A percentile compares a stretch with the other conserved stretches of the same genome.
Evolutionary conservation across 2,329 filamentous ascomycete genomes (phyloP).

Genomic region (Septoria petroselini): DNA sequence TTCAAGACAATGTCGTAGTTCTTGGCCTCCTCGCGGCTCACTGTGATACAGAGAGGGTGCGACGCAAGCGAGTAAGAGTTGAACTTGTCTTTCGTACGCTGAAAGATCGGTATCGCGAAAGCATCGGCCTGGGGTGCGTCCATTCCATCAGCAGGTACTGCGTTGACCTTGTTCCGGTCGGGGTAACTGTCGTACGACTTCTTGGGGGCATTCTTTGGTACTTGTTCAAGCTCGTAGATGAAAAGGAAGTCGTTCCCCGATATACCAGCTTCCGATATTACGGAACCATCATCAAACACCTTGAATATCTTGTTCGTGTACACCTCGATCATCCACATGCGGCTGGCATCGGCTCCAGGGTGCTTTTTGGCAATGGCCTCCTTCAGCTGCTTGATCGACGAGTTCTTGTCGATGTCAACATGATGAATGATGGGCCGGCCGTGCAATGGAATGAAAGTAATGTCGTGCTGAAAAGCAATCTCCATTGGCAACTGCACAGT

Average conservation of each 20-base stretch:
- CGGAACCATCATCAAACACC: conserved; percentile 67
- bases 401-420: conserved; percentile 77
- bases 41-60: conserved; percentile 62
- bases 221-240: conserved; percentile 73
- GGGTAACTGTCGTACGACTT: conserved; percentile 46
- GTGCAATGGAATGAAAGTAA: conserved; percentile 75
- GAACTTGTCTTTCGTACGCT: conserved; percentile 51
- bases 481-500: conserved; percentile 87
- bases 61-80: conserved; percentile 39
- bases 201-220: conserved; percentile 72
- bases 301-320: conserved; percentile 85
- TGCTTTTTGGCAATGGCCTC: conserved; percentile 57
- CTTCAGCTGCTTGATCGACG: conserved; percentile 66
- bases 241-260: conserved; percentile 59
- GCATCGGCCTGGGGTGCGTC: conserved; percentile 62
- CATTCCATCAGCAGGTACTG: conserved; percentile 48
- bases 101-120: conserved; percentile 69
- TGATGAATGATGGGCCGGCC: conserved; percentile 67
- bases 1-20: conserved; percentile 70
- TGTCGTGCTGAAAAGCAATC: conserved; percentile 70
- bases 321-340: conserved; percentile 77
- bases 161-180: conserved; percentile 40
- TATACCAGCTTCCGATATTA: conserved; percentile 70
- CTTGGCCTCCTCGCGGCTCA: conserved; percentile 69
- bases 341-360: conserved; percentile 51